These are phyloP conservation scores for Baeospora myosura DNA, from an alignment of 1,284 basidiomycete species.

Conservation along the genomic window DNA sequence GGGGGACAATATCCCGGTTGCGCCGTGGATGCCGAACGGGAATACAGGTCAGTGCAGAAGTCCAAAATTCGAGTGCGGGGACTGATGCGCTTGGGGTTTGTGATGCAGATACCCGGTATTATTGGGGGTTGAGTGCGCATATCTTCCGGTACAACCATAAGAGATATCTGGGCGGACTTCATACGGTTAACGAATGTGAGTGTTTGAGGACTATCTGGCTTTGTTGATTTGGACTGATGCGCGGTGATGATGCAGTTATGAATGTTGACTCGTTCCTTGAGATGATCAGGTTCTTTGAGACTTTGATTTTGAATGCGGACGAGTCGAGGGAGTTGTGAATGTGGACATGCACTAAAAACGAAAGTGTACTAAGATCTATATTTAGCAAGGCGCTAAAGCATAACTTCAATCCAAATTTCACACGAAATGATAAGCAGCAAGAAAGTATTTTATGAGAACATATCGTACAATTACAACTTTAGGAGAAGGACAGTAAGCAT, in stretches of 20 bases:
- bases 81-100: too few species aligned
- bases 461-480: too few species aligned
- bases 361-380: too few species aligned
- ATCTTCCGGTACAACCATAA: conserved; percentile 41
- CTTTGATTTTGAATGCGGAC: conserved; percentile 16
- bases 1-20: conserved; percentile 29
- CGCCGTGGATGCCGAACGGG: conserved; percentile 25
- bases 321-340: conserved; percentile 34
- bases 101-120: conserved; percentile 34
- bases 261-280: conserved; percentile 13
- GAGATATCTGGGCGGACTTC: conserved; percentile 30
- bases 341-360: conserved; percentile 2
- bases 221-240: background rate
- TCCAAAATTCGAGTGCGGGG: background rate
- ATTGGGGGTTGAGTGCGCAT: conserved; percentile 37
- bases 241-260: conserved; percentile 5
- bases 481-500: too few species aligned
- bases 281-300: conserved; percentile 16
- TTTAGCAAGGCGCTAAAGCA: too few species aligned
- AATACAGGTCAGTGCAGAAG: conserved; percentile 21
- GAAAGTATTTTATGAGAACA: too few species aligned
- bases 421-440: too few species aligned
- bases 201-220: background rate
- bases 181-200: conserved; percentile 38
- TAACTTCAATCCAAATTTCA: too few species aligned